These are phyloP conservation scores for Boletales sp. DNA, from an alignment of 768 basidiomycete genomes.

Conservation along the genomic window DNA sequence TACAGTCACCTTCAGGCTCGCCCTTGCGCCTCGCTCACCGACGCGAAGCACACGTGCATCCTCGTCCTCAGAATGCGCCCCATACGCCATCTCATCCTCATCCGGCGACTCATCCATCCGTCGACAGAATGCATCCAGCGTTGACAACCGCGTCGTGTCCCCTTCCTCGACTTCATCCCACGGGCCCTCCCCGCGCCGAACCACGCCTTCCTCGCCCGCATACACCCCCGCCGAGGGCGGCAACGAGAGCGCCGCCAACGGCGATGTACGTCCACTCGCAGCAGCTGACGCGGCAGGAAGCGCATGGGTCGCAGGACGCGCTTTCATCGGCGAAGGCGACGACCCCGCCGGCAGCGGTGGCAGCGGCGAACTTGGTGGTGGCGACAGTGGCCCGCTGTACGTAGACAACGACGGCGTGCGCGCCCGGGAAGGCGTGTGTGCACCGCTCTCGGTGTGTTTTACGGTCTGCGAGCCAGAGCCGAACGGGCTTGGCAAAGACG, in stretches of 20 bases:
- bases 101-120: conserved; percentile 11
- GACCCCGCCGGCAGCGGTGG: conserved; percentile 16
- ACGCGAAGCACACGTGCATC: not conserved
- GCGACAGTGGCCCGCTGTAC: conserved; percentile 14
- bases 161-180: conserved; percentile 15
- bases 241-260: conserved; percentile 8
- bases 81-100: conserved; percentile 1
- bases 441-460: not conserved
- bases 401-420: conserved; percentile 7
- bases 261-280: conserved; percentile 17
- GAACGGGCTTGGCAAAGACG: conserved; percentile 2
- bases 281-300: conserved; percentile 8
- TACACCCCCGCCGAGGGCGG: conserved; percentile 5
- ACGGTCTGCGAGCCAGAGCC: not conserved
- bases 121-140: conserved; percentile 24
- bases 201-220: no score
- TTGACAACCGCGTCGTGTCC: conserved; percentile 20
- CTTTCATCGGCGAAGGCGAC: conserved; percentile 7
- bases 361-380: conserved; percentile 21
- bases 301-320: not conserved
- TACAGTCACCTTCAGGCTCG: conserved; percentile 3
- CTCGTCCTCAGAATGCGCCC: conserved; percentile 8
- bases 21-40: not conserved
- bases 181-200: not conserved
- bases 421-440: conserved; percentile 1